Conservation (phyloP, 192 early-diverging fungal genomes). For the Umbelopsis sp. region DNA sequence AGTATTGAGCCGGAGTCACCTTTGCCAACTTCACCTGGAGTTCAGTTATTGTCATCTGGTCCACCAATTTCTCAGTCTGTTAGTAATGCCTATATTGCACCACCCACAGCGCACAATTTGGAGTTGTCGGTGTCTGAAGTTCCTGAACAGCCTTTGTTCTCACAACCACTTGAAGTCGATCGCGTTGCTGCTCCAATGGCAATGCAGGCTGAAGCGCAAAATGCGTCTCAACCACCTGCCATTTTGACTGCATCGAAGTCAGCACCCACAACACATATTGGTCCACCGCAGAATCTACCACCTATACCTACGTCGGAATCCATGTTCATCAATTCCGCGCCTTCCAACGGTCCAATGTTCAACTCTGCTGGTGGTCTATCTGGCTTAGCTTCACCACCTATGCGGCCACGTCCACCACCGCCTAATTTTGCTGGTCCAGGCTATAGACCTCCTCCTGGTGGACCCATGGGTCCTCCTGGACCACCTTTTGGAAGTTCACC, state of each 20-base stretch:
- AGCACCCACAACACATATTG: background rate
- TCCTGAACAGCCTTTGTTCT: background rate
- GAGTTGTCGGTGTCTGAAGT: conserved; percentile 17
- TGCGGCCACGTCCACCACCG: conserved; percentile 9
- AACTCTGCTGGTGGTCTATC: background rate
- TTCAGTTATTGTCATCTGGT: background rate
- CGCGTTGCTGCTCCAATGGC: conserved; percentile 27
- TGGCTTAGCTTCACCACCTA: background rate
- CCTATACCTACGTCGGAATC: conserved; percentile 10
- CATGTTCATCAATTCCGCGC: background rate
- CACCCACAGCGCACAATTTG: background rate
- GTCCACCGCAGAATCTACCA: conserved; percentile 8
- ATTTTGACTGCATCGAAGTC: conserved; percentile 12
- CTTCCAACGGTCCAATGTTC: background rate
- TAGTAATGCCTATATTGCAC: background rate
- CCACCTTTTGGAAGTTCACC: background rate
- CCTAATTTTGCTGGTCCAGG: background rate
- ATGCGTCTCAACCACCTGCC: background rate
- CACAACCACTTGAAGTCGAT: conserved; percentile 24
- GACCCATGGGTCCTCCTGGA: background rate
- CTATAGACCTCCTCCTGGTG: conserved; percentile 19
- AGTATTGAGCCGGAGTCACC: conserved; percentile 6
- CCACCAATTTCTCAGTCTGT: background rate
- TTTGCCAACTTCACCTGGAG: conserved; percentile 7
- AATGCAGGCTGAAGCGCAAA: conserved; percentile 33